phyloP scores from a whole-genome alignment of 495 filamentous ascomycete species.

The Penicillium odoratum region DNA sequence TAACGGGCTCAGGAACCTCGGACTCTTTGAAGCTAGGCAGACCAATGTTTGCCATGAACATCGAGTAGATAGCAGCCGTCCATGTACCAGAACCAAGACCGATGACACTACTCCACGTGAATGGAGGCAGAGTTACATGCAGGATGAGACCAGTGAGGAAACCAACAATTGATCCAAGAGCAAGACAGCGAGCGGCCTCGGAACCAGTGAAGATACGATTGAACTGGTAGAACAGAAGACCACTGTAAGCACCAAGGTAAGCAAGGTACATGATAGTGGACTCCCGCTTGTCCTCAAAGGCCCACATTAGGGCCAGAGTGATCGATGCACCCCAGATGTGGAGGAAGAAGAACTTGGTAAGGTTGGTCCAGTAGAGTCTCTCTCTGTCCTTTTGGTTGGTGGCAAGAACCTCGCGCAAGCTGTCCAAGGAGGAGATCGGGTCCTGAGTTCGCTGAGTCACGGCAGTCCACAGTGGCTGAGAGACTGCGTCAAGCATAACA shows the following conservation, averaged over 20 bases:
- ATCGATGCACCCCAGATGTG: conserved; percentile 3
- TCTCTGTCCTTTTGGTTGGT: not conserved
- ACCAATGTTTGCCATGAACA: conserved; percentile 4
- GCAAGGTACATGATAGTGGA: conserved; percentile 8
- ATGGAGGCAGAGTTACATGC: not conserved
- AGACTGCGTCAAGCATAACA: conserved; percentile 3
- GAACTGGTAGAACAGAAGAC: conserved; percentile 8
- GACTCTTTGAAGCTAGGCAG: conserved; percentile 1
- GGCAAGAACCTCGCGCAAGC: not conserved
- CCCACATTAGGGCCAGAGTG: conserved; percentile 2
- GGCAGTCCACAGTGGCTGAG: conserved; percentile 4
- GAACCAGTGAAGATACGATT: conserved; percentile 7
- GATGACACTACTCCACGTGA: conserved; percentile 7
- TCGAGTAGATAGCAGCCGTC: conserved; percentile 5
- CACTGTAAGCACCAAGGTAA: conserved; percentile 8
- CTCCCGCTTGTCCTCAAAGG: conserved; percentile 1
- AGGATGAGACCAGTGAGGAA: conserved; percentile 2
- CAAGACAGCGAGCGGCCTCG: conserved; percentile 1
- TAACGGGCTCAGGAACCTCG: not conserved
- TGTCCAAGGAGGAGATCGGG: not conserved
- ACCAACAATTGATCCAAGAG: conserved; percentile 3
- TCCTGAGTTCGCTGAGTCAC: not conserved
- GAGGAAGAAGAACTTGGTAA: conserved; percentile 9
- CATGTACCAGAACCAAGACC: conserved; percentile 2
- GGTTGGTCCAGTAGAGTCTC: not conserved